Evolutionary conservation across 2,329 filamentous ascomycete species (phyloP), one percentile per base, ranked within the genome.

Genomic region (Tolypocladium inflatum): DNA sequence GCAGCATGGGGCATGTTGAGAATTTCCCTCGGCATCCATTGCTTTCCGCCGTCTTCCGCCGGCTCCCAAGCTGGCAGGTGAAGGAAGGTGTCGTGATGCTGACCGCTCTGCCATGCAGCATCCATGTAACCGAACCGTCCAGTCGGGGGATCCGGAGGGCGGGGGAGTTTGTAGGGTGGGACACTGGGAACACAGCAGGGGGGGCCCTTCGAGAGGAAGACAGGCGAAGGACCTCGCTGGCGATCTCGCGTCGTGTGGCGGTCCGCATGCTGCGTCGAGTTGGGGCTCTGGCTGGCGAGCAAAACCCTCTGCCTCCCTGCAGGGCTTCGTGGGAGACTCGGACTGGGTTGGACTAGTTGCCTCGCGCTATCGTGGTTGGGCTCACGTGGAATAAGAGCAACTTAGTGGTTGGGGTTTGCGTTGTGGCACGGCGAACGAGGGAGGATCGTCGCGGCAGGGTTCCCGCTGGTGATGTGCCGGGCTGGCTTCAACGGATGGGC

Each of bases 21-120:
- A 21, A 1, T 8, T 39, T 39, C 15, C 19, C 5, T 52, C 48
- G 21, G 21, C 43, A 17, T 17, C 33, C 30, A 37, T 9, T 13
- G 30, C 48, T 21, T 15, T 15, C 48, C 48, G 19, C 52, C 52
- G 6, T 8, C 30, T 11, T 9, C 35, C 35, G 37, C 43, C 19
- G 50, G 2, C 37, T 30, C 17, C 23, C 45, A 26, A 39, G 43
- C 45, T 56, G 55, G 35, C 52, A 8, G 11, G 19, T 37, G 35
- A 41, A 21, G 38, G 23, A 53, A 26, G 38, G 13, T 7, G 38
- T 41, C 23, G 37, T 53, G 7, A 33, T 43, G 55, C 26, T 57
- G 55, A 57, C 55, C 55, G 55, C 55, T 53, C 19, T 43, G 48
- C 26, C 55, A 23, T 42, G 37, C 55, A 43, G 19, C 51, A 54